Conservation (phyloP, 208 protist species). For the Naegleria lovaniensis region DNA sequence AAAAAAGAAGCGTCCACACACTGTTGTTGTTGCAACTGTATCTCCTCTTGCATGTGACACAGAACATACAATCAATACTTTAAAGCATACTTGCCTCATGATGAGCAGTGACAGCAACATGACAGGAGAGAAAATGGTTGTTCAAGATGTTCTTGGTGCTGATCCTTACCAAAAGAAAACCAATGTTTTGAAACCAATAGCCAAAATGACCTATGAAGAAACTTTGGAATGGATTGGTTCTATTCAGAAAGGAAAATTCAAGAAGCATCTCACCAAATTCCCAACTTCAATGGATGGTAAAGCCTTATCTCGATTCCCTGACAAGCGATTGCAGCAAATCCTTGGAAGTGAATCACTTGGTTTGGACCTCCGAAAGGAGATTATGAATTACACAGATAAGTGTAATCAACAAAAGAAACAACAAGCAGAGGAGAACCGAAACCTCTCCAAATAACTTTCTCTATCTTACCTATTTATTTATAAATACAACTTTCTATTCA, state of each 20-base stretch:
- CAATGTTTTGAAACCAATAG: background rate
- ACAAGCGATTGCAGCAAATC: background rate
- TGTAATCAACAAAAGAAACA: constrained; percentile 1
- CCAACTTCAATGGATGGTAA: background rate
- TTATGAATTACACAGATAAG: background rate
- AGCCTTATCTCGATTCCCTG: background rate
- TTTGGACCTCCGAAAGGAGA: background rate
- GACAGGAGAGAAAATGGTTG: background rate
- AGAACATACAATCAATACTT: constrained; percentile 35
- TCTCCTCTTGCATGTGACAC: constrained; percentile 39
- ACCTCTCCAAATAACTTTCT: background rate
- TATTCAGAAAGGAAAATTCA: constrained; percentile 3
- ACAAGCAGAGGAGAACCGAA: background rate
- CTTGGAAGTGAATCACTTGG: background rate
- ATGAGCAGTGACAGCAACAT: background rate
- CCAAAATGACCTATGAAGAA: constrained; percentile 3
- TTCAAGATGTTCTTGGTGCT: background rate
- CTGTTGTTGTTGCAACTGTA: constrained; percentile 38
- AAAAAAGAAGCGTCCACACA: background rate
- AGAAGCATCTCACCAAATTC: background rate
- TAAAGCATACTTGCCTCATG: background rate
- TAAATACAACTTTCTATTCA: background rate
- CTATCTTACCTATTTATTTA: background rate
- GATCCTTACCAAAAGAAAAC: background rate
- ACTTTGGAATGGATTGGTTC: constrained; percentile 9